Base-by-base conservation (phyloP, 1,139 yeast species). In the Saccharomyces pastorianus region DNA sequence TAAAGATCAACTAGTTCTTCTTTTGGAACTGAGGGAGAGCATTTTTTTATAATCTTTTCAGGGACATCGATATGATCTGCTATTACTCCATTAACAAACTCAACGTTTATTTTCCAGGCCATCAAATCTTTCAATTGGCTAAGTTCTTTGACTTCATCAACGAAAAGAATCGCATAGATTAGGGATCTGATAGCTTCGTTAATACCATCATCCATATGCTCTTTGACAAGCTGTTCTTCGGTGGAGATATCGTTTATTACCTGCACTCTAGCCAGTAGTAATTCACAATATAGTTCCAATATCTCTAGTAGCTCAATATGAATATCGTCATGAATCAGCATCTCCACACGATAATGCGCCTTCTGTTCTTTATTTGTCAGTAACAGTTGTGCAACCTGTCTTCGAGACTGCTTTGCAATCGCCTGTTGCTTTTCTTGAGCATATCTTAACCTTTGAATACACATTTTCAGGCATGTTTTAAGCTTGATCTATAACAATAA, bases 371-470 rank as follows among this genome's bases (percentile, higher is more conserved):
- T 88, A 5, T 91, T 90, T 50, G 75, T 77, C 5, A 77, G 74
- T 53, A 90, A 73, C 26, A 89, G 72, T 52, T 85, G 90, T 0
- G 96, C 96, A 73, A 75, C 78, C 41, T 73, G 77, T 56, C 96
- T 76, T 57, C 96, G 75, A 60, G 83, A 88, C 63, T 87, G 95
- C 68, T 89, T 90, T 6, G 95, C 84, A 29, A 88, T 63, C 0
- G 96, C 96, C 1, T 83, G 75, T 62, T 87, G 88, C 72, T 88
- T 88, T 57, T 88, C 89, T 68, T 90, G 96, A 23, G 86, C 78
- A 65, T 88, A 84, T 62, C 88, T 79, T 51, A 90, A 78, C 61
- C 93, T 81, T 64, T 88, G 85, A 46, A 88, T 82, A 29, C 95
- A 86, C 87, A 89, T 87, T 67, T 85, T 85, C 53, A 88, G 74